phyloP scores from a whole-genome alignment of 129 eudicot species.

The Helichrysum umbraculigerum region DNA sequence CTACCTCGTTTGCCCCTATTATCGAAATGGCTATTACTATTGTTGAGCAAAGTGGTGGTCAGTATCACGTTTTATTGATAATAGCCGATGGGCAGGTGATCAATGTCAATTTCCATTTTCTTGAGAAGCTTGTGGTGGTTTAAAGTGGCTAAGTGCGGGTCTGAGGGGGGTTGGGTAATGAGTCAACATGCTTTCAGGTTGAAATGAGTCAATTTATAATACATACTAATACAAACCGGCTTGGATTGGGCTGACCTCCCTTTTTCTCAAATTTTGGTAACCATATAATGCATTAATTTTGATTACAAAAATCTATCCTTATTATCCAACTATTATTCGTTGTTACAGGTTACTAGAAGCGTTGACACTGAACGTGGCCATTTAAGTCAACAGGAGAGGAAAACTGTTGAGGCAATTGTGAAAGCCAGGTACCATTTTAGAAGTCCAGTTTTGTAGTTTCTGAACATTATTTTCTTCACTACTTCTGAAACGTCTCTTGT shows the following conservation, averaged over 20 bases:
- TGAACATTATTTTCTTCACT: background rate
- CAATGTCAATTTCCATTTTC: background rate
- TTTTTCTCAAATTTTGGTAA: background rate
- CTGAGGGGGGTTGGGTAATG: background rate
- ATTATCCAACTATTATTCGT: too few species aligned
- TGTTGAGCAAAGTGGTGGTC: constrained; percentile 98
- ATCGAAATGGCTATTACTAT: constrained; percentile 93
- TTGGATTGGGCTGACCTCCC: background rate
- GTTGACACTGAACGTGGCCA: constrained; percentile 76
- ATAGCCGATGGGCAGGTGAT: constrained; percentile 97
- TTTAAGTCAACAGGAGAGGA: constrained; percentile 79
- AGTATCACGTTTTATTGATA: constrained; percentile 87
- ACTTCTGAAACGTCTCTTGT: constrained; percentile 9
- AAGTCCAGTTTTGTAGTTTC: constrained; percentile 6
- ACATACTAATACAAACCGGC: background rate
- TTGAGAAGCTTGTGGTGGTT: background rate
- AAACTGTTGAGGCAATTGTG: constrained; percentile 89
- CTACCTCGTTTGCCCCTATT: constrained; percentile 91
- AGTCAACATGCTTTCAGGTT: background rate
- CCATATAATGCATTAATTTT: too few species aligned
- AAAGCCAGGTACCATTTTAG: constrained; percentile 65
- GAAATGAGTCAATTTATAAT: background rate
- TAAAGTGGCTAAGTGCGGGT: background rate
- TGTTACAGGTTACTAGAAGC: constrained; percentile 85
- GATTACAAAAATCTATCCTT: too few species aligned